Evolutionary conservation across 441 rosid species (phyloP).

Genomic region (Pelargonium australe): DNA sequence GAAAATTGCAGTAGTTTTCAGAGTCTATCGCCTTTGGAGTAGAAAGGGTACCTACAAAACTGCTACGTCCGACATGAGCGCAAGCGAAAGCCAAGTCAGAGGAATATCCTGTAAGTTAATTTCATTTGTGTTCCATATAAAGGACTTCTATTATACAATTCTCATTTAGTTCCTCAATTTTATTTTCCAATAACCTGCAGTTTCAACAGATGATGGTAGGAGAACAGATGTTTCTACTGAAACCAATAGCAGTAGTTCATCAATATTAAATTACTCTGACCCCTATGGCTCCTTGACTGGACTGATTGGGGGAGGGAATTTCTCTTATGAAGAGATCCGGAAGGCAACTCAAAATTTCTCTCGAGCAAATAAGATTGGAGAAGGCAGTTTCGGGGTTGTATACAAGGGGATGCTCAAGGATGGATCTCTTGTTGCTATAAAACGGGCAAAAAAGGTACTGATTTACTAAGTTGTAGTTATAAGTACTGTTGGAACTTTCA

Average conservation of each 20-base stretch:
- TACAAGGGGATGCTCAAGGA: constrained; percentile 73
- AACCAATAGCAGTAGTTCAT: constrained; percentile 30
- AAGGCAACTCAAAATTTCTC: constrained; percentile 71
- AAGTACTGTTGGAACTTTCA: constrained; percentile 8
- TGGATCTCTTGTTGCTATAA: constrained; percentile 70
- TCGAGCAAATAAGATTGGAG: constrained; percentile 73
- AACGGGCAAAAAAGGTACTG: constrained; percentile 68
- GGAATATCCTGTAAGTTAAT: constrained; percentile 48
- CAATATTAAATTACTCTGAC: constrained; percentile 25
- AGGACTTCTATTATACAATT: background rate
- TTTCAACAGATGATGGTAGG: constrained; percentile 51
- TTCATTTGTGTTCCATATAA: constrained; percentile 5
- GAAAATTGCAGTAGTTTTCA: constrained; percentile 42
- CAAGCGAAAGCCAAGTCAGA: constrained; percentile 20
- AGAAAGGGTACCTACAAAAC: constrained; percentile 20
- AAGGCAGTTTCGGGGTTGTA: constrained; percentile 89
- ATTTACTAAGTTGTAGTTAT: background rate
- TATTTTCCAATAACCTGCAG: constrained; percentile 30
- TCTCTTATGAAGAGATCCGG: constrained; percentile 57
- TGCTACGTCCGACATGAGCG: constrained; percentile 14
- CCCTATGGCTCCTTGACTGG: constrained; percentile 41
- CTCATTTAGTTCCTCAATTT: background rate
- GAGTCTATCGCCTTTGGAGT: constrained; percentile 24
- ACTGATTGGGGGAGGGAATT: constrained; percentile 35
- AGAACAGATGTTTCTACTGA: constrained; percentile 4